Base-by-base conservation (phyloP, 2,329 filamentous ascomycete species). In the Botrytis paeoniae region DNA sequence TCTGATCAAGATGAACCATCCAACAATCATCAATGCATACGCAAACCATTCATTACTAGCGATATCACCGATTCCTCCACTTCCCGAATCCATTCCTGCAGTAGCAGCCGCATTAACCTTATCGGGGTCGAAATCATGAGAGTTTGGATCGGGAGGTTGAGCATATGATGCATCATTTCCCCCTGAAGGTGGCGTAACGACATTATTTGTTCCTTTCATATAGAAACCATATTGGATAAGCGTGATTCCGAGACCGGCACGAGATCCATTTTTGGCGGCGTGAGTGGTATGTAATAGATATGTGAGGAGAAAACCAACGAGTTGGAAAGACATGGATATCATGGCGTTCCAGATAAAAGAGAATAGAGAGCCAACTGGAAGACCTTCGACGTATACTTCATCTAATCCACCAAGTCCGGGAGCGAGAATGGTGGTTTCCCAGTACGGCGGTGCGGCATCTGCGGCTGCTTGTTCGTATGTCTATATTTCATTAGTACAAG, bases 381-480 rank as follows among this genome's bases (percentile, higher is more conserved):
- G 91, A 78, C 96, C 96, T 81, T 99, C 96, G 73, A 99, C 93
- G 80, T 96, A 99, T 65, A 99, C 95, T 82, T 99, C 96, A 80
- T 98, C 95, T 57, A 91, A 89, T n/a, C 92, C 93, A 70, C 92
- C 92, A 76, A 96, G 89, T 72, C 95, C 96, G 0, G 96, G 96
- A 0, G 95, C 95, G 69, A 99, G 88, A 76, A 99, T 98, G 0
- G 96, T 98, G 9, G 96, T 99, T 85, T 99, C 96, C 96, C 96
- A 99, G 83, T 99, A 99, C 0, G 96, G 96, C 1, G 96, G 96
- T 65, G 96, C 96, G 37, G 94, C 92, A 82, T 99, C 96, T 60
- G 95, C 95, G 4, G 96, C 96, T 25, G 96, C 96, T 89, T 98
- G 95, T 86, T 99, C 96, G 82, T 99, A 99, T 51, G 95, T 95